Base-by-base conservation (phyloP, 768 basidiomycete genomes). In the Amanita inopinata region DNA sequence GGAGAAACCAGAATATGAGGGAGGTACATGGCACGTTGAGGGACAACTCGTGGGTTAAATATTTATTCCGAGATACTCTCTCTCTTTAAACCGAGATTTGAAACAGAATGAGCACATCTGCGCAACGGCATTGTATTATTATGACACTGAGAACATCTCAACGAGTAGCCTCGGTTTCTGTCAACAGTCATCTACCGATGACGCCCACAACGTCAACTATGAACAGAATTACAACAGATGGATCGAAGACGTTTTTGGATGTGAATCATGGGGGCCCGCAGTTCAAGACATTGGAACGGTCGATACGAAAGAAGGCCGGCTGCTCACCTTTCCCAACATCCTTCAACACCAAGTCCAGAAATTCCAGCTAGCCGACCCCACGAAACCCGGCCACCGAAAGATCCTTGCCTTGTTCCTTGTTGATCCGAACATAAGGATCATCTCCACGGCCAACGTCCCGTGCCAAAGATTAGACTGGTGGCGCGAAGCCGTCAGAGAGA, bases 21-120 rank as follows among this genome's bases (percentile, higher is more conserved):
- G 64, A 7, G 63, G 66, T 5, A 50, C 51, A 5, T 67, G 66
- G 64, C 64, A 65, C 37, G 54, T 65, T 40, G 66, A 66, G 49
- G 66, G 60, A 4, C 47, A 49, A 40, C 46, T 61, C 31, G 46
- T 51, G 15, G 5, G 41, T 42, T 23, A 5, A 12, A 18, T 27
- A 18, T 24, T 19, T 18, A 5, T 10, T 27, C 20, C 24, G n/a
- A 5, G 8, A 12, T 22, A 14, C 24, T 27, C 2, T 9, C 31
- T 9, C 5, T 18, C 32, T 32, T 7, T 28, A 28, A 28, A 28
- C n/a, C 7, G 7, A 7, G 19, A 43, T 30, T 18, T 19, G 8
- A 18, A 25, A 32, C 20, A 55, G 55, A 49, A 56, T 31, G 58
- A 56, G 38, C 53, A 58, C 22, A 56, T 57, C 20, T 57, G 57